phyloP scores from a whole-genome alignment of 2,329 filamentous ascomycete genomes.

The Lecanicillium sp. region DNA sequence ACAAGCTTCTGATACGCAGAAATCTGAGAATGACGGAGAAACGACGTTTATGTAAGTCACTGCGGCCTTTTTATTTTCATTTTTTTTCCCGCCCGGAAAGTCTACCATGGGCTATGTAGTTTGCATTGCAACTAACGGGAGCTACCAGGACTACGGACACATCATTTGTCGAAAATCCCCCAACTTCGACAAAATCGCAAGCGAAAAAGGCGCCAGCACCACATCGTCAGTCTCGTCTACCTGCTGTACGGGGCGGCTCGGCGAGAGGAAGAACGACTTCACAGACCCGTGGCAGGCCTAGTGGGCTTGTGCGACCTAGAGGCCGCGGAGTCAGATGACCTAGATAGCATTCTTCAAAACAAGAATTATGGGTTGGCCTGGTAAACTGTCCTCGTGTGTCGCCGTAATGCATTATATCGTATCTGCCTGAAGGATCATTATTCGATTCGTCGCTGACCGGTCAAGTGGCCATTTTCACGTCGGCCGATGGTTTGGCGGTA shows the following conservation, averaged over 20 bases:
- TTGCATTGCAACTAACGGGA: constrained; percentile 11
- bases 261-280: constrained; percentile 19
- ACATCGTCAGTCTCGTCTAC: constrained; percentile 37
- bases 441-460: neutral
- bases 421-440: neutral
- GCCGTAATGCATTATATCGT: too few relatives aligned
- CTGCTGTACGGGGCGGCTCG: constrained; percentile 33
- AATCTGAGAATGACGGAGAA: constrained; percentile 47
- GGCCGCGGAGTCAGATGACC: constrained; percentile 37
- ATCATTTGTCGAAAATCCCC: constrained; percentile 80
- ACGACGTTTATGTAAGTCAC: constrained; percentile 71
- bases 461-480: constrained; percentile 25
- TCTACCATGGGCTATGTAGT: too few relatives aligned
- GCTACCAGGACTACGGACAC: constrained; percentile 72
- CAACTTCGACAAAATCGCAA: constrained; percentile 41
- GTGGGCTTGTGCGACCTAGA: constrained; percentile 37
- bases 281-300: constrained; percentile 28
- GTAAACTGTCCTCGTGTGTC: too few relatives aligned
- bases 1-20: constrained; percentile 20
- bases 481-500: constrained; percentile 11
- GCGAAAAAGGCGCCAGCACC: constrained; percentile 36
- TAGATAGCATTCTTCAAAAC: too few relatives aligned
- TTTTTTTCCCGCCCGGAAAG: too few relatives aligned
- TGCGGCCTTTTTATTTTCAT: too few relatives aligned
- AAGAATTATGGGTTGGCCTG: too few relatives aligned